phyloP scores from a whole-genome alignment of 1,284 basidiomycete genomes.

The Ganoderma multipileum region DNA sequence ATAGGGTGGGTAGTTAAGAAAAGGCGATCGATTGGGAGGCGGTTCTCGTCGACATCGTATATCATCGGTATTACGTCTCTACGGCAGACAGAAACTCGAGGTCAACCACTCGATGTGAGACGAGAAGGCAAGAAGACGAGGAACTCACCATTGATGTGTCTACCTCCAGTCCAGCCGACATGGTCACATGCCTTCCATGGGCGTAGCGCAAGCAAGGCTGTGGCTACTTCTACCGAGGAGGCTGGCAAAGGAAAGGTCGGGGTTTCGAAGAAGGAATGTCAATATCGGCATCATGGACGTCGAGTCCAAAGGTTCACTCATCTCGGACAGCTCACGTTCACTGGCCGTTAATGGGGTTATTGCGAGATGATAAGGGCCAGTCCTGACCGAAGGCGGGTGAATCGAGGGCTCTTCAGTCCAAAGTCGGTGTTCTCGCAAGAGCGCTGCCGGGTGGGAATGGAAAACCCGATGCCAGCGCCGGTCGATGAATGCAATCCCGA shows the following conservation, averaged over 20 bases:
- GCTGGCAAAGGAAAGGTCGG: not conserved
- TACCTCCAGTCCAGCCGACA: not conserved
- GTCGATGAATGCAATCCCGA: not conserved
- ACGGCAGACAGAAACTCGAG: slow-evolving; percentile 1
- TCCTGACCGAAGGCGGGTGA: not conserved
- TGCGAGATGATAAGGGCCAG: slow-evolving; percentile 1
- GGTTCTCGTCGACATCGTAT: slow-evolving; percentile 8
- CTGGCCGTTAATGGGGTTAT: not conserved
- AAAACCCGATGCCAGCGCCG: not conserved
- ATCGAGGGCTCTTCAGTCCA: not conserved
- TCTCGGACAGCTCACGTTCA: not conserved
- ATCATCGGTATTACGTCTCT: slow-evolving; percentile 8
- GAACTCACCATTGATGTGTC: slow-evolving; percentile 4
- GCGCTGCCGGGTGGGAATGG: not conserved
- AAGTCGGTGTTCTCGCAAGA: not conserved
- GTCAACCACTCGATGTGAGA: slow-evolving; percentile 1
- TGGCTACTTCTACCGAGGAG: not conserved
- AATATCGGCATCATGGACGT: not conserved
- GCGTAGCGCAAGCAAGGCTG: not conserved
- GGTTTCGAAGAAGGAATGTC: not conserved
- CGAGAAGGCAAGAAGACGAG: not conserved
- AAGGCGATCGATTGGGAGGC: slow-evolving; percentile 8
- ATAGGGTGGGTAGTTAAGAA: slow-evolving; percentile 15
- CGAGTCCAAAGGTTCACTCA: not conserved
- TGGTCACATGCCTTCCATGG: not conserved